Evolutionary conservation across 116 monocot species (phyloP), one percentile per base, ranked within the genome.

Genomic region (Papilionanthe hybrid): DNA sequence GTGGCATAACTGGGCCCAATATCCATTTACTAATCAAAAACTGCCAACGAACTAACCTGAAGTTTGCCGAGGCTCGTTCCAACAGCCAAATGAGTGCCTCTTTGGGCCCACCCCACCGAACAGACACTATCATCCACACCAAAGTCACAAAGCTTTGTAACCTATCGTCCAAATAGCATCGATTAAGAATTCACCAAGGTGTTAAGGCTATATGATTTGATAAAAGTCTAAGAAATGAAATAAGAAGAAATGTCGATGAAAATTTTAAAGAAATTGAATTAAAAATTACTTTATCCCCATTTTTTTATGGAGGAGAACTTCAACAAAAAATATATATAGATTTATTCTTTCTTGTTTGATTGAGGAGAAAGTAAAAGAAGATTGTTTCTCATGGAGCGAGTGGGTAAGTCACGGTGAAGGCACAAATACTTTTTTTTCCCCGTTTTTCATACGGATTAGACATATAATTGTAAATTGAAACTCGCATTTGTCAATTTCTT

Each of bases 61-160:
- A 93, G 79, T 83, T 90, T 90, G 55, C 93, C 93, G 30, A 81
- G 55, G 80, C 87, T 89, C 1, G 93, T 93, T 80, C 93, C 93
- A 1, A 93, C 89, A 15, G 93, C 90, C 81, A 93, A 81, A 69
- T 90, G 81, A 50, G 85, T 89, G 17, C 93, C 93, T 13, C 89
- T 77, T 76, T 93, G 90, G 19, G 90, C 89, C 93, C 93, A 93
- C 6, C 85, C 88, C 15, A 93, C 93, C 19, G 93, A 93, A 79
- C 93, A 93, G 22, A 93, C 93, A 71, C 77, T 90, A 49, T 93
- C 82, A 78, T 82, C 88, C 79, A 79, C 77, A 15, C 93, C 93
- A 84, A 98, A 83, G 78, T 98, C 94, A 79, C 98, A 98, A 5
- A 98, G 91, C 85, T 87, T 93, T 0, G 93, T 94, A 45, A 98